A percentile compares a stretch with the other conserved stretches of the same genome.
phyloP scores from a whole-genome alignment of 768 basidiomycete species.

The Holtermanniella nyarrowii region DNA sequence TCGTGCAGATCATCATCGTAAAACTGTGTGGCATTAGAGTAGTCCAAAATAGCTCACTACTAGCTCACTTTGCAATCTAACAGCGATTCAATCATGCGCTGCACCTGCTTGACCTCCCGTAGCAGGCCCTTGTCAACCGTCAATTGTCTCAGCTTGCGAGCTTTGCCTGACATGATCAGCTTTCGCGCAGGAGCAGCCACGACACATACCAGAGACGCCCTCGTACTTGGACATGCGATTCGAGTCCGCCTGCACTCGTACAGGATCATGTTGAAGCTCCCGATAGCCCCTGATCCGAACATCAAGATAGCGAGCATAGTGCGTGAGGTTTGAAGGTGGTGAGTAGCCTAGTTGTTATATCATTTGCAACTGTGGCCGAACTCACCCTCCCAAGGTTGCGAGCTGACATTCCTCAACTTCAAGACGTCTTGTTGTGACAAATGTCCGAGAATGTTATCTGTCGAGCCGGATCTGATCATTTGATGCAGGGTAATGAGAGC shows the following conservation, averaged over 20 bases:
- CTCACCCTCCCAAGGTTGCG: slow-evolving; percentile 78
- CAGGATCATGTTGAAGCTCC: slow-evolving; percentile 86
- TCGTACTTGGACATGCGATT: slow-evolving; percentile 49
- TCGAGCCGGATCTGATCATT: slow-evolving; percentile 93
- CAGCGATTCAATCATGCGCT: slow-evolving; percentile 76
- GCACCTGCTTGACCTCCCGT: slow-evolving; percentile 82
- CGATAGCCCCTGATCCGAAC: slow-evolving; percentile 75
- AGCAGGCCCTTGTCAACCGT: slow-evolving; percentile 92
- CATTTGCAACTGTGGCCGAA: not conserved
- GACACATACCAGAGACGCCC: slow-evolving; percentile 15
- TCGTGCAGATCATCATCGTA: slow-evolving; percentile 89
- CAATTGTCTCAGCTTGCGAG: slow-evolving; percentile 71
- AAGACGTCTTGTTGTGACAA: slow-evolving; percentile 69
- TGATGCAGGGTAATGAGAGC: slow-evolving; percentile 88
- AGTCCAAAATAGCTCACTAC: not conserved
- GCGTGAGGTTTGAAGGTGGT: slow-evolving; percentile 72
- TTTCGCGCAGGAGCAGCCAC: not conserved
- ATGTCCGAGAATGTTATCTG: slow-evolving; percentile 79
- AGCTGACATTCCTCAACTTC: slow-evolving; percentile 66
- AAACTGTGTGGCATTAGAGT: slow-evolving; percentile 51
- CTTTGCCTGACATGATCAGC: slow-evolving; percentile 25
- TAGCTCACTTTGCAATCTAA: slow-evolving; percentile 75
- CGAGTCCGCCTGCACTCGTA: slow-evolving; percentile 83
- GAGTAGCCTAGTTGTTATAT: slow-evolving; percentile 54
- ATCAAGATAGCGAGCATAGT: slow-evolving; percentile 82